These are phyloP conservation scores for Sclerotinia trifoliorum DNA, from an alignment of 2,329 filamentous ascomycete species.

Conservation along the genomic window DNA sequence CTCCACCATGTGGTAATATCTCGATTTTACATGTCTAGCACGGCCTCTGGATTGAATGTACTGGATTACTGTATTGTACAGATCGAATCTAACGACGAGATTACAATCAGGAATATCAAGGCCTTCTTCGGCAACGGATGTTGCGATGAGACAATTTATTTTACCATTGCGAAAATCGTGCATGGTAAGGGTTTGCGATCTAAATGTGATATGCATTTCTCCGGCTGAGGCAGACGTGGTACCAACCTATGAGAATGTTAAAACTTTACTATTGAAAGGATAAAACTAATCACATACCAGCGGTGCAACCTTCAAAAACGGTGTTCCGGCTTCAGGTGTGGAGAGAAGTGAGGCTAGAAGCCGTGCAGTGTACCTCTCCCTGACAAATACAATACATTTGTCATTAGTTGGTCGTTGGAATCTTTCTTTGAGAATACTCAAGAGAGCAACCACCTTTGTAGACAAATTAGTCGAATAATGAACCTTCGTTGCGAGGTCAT, in stretches of 20 bases:
- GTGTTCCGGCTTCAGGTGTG: conserved; percentile 53
- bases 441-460: conserved; percentile 67
- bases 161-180: conserved; percentile 59
- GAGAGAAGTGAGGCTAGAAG: conserved; percentile 68
- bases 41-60: conserved; percentile 92
- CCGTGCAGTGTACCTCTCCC: conserved; percentile 73
- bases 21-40: conserved; percentile 74
- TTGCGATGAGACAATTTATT: conserved; percentile 64
- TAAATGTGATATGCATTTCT: conserved; percentile 61
- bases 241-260: conserved; percentile 43
- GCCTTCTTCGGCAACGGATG: conserved; percentile 66
- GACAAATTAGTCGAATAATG: conserved; percentile 52
- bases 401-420: conserved; percentile 59
- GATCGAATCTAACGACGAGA: conserved; percentile 72
- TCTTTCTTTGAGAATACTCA: conserved; percentile 57
- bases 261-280: background rate
- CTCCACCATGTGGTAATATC: conserved; percentile 84
- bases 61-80: conserved; percentile 86
- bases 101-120: conserved; percentile 69
- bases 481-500: background rate
- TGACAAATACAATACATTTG: conserved; percentile 86
- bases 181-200: conserved; percentile 72
- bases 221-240: conserved; percentile 50
- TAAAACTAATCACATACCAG: conserved; percentile 54
- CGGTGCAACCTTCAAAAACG: conserved; percentile 58